A percentile compares a stretch with the other conserved stretches of the same genome.
Evolutionary conservation across 768 basidiomycete genomes (phyloP).

Genomic region (Hypholoma sublateritium): DNA sequence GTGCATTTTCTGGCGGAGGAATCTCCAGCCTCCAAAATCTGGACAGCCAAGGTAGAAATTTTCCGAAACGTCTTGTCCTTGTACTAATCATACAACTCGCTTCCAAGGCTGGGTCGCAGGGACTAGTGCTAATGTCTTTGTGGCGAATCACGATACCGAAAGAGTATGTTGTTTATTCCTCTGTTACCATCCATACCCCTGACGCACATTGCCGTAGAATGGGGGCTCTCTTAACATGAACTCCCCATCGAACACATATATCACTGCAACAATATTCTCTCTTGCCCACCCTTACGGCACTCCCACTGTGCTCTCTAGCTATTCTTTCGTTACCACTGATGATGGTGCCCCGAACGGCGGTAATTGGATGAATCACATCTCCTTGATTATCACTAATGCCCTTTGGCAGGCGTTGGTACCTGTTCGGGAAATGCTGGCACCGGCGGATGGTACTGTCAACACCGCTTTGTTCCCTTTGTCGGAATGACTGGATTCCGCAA

Average conservation of each 20-base stretch:
- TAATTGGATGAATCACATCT: slow-evolving; percentile 7
- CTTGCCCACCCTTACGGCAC: slow-evolving; percentile 69
- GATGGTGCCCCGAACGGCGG: slow-evolving; percentile 63
- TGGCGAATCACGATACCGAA: slow-evolving; percentile 72
- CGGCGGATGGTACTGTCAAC: slow-evolving; percentile 70
- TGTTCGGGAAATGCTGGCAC: slow-evolving; percentile 50
- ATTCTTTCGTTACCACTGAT: slow-evolving; percentile 48
- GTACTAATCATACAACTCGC: background rate
- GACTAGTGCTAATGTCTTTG: slow-evolving; percentile 58
- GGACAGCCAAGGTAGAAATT: slow-evolving; percentile 42
- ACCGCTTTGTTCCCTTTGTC: slow-evolving; percentile 54
- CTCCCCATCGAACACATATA: slow-evolving; percentile 66
- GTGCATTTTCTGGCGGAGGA: slow-evolving; percentile 50
- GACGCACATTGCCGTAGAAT: slow-evolving; percentile 31
- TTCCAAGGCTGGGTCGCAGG: slow-evolving; percentile 57
- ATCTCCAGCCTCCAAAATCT: slow-evolving; percentile 54
- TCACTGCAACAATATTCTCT: slow-evolving; percentile 59
- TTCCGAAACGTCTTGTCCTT: background rate
- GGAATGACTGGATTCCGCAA: slow-evolving; percentile 71
- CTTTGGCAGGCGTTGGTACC: slow-evolving; percentile 40
- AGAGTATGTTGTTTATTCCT: slow-evolving; percentile 33
- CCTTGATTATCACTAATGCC: background rate
- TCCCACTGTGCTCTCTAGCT: slow-evolving; percentile 62
- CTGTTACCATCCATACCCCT: background rate
- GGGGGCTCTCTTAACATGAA: slow-evolving; percentile 55